These are phyloP conservation scores for Talaromyces adpressus DNA, from an alignment of 495 filamentous ascomycete species.

Conservation along the genomic window DNA sequence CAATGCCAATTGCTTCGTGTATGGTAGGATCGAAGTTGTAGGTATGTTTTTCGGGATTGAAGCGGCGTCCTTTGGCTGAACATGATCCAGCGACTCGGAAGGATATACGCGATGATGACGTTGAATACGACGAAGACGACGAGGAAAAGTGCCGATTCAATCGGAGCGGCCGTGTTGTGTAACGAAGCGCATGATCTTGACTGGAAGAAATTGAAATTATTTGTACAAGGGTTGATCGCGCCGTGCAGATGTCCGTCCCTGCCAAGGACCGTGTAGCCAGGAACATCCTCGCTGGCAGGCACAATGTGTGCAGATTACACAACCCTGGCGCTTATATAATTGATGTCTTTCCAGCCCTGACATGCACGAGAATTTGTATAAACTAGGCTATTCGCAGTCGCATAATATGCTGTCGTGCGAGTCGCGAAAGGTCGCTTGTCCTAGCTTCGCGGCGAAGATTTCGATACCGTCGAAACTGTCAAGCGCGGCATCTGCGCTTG, in stretches of 20 bases:
- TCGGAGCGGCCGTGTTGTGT: background rate
- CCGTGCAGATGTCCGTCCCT: slow-evolving; percentile 1
- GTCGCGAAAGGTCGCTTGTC: background rate
- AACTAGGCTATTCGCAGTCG: background rate
- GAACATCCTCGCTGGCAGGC: slow-evolving; percentile 3
- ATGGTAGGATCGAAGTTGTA: slow-evolving; percentile 69
- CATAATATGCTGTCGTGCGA: background rate
- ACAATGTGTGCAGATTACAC: background rate
- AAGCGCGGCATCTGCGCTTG: background rate
- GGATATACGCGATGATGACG: slow-evolving; percentile 25
- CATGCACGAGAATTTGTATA: background rate
- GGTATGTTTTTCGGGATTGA: slow-evolving; percentile 60
- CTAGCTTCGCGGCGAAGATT: background rate
- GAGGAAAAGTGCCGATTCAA: background rate
- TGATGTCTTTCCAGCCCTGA: background rate
- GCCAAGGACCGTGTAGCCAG: slow-evolving; percentile 7
- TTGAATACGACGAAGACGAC: slow-evolving; percentile 10
- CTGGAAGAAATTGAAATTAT: background rate
- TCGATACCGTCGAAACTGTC: background rate
- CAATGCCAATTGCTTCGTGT: slow-evolving; percentile 43
- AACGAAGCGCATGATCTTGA: background rate
- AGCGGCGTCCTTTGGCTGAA: slow-evolving; percentile 70
- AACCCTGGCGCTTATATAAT: background rate
- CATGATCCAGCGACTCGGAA: slow-evolving; percentile 50
- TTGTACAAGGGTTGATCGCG: slow-evolving; percentile 1